A percentile compares a stretch with the other conserved stretches of the same genome.
These are phyloP conservation scores for Penicilliopsis zonata DNA, from an alignment of 495 filamentous ascomycete species.

Conservation along the genomic window DNA sequence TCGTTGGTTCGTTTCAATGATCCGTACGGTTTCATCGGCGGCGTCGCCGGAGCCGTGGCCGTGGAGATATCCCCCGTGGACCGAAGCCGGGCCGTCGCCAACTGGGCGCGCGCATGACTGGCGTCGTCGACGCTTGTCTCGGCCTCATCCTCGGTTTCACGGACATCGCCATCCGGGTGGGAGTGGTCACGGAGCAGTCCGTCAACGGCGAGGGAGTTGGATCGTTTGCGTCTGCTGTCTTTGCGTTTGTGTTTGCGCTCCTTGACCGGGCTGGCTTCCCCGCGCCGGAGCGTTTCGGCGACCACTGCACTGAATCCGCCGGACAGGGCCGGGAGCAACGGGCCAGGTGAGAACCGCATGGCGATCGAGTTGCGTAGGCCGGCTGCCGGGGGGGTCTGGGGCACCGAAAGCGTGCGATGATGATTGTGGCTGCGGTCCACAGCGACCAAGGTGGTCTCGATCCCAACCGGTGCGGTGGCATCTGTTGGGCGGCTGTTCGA, in stretches of 20 bases:
- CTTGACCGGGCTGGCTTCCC: slow-evolving; percentile 29
- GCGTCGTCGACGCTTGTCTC: slow-evolving; percentile 5
- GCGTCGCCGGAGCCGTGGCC: neutral
- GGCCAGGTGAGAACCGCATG: slow-evolving; percentile 34
- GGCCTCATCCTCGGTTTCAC: slow-evolving; percentile 4
- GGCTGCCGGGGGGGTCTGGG: slow-evolving; percentile 24
- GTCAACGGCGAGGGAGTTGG: slow-evolving; percentile 17
- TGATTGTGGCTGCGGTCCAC: slow-evolving; percentile 6
- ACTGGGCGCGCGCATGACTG: slow-evolving; percentile 3
- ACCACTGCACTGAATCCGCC: slow-evolving; percentile 46
- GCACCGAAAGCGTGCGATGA: slow-evolving; percentile 11
- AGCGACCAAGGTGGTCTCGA: too few relatives aligned
- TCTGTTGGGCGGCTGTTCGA: slow-evolving; percentile 2
- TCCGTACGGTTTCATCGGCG: slow-evolving; percentile 5
- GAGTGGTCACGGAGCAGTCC: slow-evolving; percentile 7
- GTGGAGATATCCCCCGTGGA: neutral
- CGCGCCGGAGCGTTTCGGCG: slow-evolving; percentile 48
- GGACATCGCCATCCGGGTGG: slow-evolving; percentile 7
- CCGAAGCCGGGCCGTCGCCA: neutral
- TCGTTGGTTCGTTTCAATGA: slow-evolving; percentile 9
- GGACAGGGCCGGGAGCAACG: slow-evolving; percentile 39
- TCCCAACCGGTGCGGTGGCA: slow-evolving; percentile 8
- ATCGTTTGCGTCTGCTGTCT: slow-evolving; percentile 14
- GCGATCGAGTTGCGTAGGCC: slow-evolving; percentile 26
- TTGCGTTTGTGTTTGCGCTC: slow-evolving; percentile 16